Base-by-base conservation (phyloP, 176 grass and related monocot genomes). In the Echinochloa phyllopogon region DNA sequence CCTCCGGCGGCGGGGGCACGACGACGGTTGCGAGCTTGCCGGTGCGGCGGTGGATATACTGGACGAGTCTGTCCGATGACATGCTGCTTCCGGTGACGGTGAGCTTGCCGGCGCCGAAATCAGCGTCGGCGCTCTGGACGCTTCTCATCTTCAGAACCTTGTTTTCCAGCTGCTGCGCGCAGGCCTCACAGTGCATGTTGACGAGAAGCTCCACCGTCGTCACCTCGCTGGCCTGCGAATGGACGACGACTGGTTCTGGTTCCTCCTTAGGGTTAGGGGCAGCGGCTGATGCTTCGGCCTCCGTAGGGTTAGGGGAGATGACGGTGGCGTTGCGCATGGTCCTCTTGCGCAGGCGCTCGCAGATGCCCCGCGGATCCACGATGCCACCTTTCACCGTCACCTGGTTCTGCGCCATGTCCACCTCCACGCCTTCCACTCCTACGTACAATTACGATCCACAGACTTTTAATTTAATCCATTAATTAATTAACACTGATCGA, bases 141-240 rank as follows among this genome's bases (percentile, higher is more conserved):
- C 94, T 92, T 87, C 52, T 89, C 86, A 97, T 92, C 78, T 86
- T 89, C 47, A 91, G 50, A 8, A 97, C 89, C 86, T 89, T 97
- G 40, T 43, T 85, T 24, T 89, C 84, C 40, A 97, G 86, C 47
- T 94, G 95, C 62, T 89, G 68, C 1, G 92, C 90, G 72, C 95
- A 97, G 74, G 95, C 92, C 63, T 97, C 92, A 65, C 95, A 97
- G 85, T 97, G 95, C 95, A 97, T 97, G 90, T 89, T 94, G 36
- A 94, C 90, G 13, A 73, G 79, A 5, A 97, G 88, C 77, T 94
- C 92, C 68, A 94, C 78, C 51, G 89, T 94, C 20, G 73, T 77
- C 9, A 84, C 71, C 51, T 79, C 85, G 38, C 45, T 82, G 11
- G 83, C 94, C 68, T 89, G 75, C 51, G 94, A 86, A 29, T 29